Conservation (phyloP, 768 basidiomycete genomes). For the Infundibulicybe gibba region DNA sequence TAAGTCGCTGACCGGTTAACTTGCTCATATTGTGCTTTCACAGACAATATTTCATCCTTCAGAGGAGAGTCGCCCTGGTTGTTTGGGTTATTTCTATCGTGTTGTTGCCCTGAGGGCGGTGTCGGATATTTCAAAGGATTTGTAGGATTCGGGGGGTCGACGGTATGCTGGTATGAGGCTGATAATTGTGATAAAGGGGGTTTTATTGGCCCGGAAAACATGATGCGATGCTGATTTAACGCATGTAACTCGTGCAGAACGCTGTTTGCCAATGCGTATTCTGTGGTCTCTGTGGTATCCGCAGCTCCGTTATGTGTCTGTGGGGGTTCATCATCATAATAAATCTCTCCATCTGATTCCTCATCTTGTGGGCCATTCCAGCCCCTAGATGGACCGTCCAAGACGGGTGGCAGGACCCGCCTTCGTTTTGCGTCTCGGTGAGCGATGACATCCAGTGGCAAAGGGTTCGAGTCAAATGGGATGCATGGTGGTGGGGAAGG, state of each 20-base stretch:
- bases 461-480: constrained; percentile 22
- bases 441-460: constrained; percentile 17
- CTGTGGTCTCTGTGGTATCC: constrained; percentile 15
- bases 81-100: too few species aligned
- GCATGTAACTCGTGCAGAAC: constrained; percentile 71
- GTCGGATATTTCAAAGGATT: too few species aligned
- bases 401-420: constrained; percentile 45
- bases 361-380: constrained; percentile 31
- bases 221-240: constrained; percentile 59
- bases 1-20: neutral
- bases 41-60: too few species aligned
- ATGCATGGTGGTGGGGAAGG: constrained; percentile 36
- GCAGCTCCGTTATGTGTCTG: constrained; percentile 1
- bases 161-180: too few species aligned
- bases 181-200: too few species aligned
- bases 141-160: too few species aligned
- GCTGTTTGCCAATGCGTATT: constrained; percentile 61
- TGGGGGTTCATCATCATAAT: constrained; percentile 18
- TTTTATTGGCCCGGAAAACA: constrained; percentile 35
- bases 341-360: constrained; percentile 17
- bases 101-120: too few species aligned
- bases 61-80: neutral
- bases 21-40: too few species aligned
- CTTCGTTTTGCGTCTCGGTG: constrained; percentile 47
- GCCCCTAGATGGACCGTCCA: constrained; percentile 50